Evolutionary conservation across 169 alveolate genomes (phyloP).

Genomic region (Plasmodium berghei): DNA sequence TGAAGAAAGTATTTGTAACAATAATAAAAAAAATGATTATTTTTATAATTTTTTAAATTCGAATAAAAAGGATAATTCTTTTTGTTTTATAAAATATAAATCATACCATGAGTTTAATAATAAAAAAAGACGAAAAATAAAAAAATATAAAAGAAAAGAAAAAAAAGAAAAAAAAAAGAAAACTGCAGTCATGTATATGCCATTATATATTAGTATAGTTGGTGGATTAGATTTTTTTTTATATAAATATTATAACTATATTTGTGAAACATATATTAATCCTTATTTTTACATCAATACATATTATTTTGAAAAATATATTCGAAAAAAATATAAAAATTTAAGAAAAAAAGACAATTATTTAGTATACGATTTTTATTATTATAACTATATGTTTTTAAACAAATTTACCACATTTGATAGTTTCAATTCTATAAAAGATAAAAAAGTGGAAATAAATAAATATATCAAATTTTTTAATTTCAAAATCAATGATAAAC

Average conservation of each 20-base stretch:
- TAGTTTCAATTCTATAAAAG: constrained; percentile 8
- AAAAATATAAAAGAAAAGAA: constrained; percentile 15
- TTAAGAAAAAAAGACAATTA: not conserved
- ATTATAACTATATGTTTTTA: constrained; percentile 38
- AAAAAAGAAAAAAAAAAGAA: not conserved
- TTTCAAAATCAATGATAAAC: not conserved
- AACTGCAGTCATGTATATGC: constrained; percentile 21
- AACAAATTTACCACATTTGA: constrained; percentile 32
- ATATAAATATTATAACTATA: constrained; percentile 48
- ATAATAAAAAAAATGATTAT: constrained; percentile 1
- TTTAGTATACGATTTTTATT: constrained; percentile 41
- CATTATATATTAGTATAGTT: constrained; percentile 51
- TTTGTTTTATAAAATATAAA: constrained; percentile 55
- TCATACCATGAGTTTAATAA: constrained; percentile 32
- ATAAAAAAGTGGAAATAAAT: constrained; percentile 1
- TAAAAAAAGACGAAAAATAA: constrained; percentile 6
- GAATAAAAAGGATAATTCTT: constrained; percentile 9
- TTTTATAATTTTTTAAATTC: constrained; percentile 7
- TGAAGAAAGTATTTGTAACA: not conserved
- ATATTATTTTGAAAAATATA: constrained; percentile 47
- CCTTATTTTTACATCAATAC: constrained; percentile 63
- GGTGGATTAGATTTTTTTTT: constrained; percentile 57
- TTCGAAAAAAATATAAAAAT: constrained; percentile 15
- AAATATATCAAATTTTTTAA: constrained; percentile 42
- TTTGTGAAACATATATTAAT: constrained; percentile 57